Conservation (phyloP, 345 rosid species). For the Microcos paniculata region DNA sequence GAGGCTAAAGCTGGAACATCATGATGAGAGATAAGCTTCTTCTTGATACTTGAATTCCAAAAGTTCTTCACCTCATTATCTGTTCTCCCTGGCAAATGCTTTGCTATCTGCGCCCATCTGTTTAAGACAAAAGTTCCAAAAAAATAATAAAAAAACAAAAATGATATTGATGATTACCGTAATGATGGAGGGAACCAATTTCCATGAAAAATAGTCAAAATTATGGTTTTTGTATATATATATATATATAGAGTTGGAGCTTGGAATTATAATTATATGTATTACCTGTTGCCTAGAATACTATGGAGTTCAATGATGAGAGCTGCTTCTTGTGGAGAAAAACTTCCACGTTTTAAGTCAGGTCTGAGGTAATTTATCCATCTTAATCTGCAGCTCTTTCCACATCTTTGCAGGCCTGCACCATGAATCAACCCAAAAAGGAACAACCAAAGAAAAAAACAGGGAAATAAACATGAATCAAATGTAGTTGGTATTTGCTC, state of each 20-base stretch:
- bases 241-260: not conserved
- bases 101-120: constrained; percentile 94
- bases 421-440: constrained; percentile 3
- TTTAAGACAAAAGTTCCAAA: not conserved
- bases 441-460: not conserved
- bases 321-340: constrained; percentile 91
- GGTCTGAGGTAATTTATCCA: constrained; percentile 98
- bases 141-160: not conserved
- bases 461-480: not conserved
- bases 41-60: constrained; percentile 92
- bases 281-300: constrained; percentile 94
- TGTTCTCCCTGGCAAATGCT: constrained; percentile 89
- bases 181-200: constrained; percentile 3
- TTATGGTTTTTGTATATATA: not conserved
- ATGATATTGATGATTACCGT: not conserved
- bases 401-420: constrained; percentile 91
- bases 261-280: no score
- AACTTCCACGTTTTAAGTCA: constrained; percentile 93
- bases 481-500: constrained; percentile 9
- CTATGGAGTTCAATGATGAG: constrained; percentile 93
- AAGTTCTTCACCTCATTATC: constrained; percentile 95
- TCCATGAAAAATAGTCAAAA: not conserved
- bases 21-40: constrained; percentile 67
- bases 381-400: constrained; percentile 95
- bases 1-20: constrained; percentile 42